A percentile compares a stretch with the other conserved stretches of the same genome.
phyloP scores from a whole-genome alignment of 257 asterid species.

The Nicotiana obtusifolia region DNA sequence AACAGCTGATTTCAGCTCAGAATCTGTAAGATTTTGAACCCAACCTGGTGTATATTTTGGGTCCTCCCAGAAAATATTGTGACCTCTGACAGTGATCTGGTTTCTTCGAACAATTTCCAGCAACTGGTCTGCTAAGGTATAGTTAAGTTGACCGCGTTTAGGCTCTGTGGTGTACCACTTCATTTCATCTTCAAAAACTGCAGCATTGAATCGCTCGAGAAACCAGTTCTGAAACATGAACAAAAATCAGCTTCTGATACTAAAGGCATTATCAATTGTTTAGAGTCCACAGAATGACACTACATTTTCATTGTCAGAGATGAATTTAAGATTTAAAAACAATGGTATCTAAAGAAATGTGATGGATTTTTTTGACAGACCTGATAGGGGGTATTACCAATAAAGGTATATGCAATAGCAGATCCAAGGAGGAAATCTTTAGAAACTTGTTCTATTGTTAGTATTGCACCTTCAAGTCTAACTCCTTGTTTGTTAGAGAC shows the following conservation, averaged over 20 bases:
- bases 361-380: constrained; percentile 8
- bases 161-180: constrained; percentile 43
- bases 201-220: constrained; percentile 31
- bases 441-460: constrained; percentile 32
- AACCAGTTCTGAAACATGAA: constrained; percentile 32
- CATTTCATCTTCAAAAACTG: constrained; percentile 45
- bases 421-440: constrained; percentile 53
- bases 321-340: neutral
- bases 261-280: neutral
- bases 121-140: constrained; percentile 37
- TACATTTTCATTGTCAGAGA: neutral
- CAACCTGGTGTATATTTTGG: constrained; percentile 30
- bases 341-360: neutral
- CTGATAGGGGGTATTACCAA: constrained; percentile 38
- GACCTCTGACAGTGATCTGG: constrained; percentile 34
- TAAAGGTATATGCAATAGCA: constrained; percentile 37
- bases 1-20: constrained; percentile 27
- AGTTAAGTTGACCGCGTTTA: constrained; percentile 26
- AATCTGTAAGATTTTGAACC: constrained; percentile 34
- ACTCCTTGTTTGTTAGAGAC: constrained; percentile 32
- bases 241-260: neutral
- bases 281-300: neutral
- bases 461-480: constrained; percentile 23
- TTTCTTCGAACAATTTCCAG: constrained; percentile 34
- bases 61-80: constrained; percentile 47